Conservation (phyloP, 2,329 filamentous ascomycete genomes). For the Shiraia bambusicola region DNA sequence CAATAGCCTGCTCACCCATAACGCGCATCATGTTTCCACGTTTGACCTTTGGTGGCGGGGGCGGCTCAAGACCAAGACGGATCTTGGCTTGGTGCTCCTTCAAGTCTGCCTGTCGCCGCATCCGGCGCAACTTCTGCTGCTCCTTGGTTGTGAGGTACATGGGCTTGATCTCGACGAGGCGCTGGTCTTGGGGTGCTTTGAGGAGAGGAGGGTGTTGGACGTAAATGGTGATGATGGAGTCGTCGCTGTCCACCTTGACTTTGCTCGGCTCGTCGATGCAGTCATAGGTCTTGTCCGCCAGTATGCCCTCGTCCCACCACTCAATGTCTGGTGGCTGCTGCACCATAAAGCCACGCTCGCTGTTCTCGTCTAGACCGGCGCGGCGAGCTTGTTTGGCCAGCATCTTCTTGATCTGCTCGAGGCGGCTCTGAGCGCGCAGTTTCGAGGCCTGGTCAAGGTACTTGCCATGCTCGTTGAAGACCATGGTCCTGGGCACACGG, state of each 20-base stretch:
- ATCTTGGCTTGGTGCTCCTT: slow-evolving; percentile 98
- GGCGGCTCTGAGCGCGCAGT: slow-evolving; percentile 77
- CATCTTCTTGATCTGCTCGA: slow-evolving; percentile 92
- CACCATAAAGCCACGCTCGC: slow-evolving; percentile 86
- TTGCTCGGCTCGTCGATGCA: slow-evolving; percentile 64
- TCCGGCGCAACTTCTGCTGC: slow-evolving; percentile 84
- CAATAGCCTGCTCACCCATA: slow-evolving; percentile 86
- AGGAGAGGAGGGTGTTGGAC: slow-evolving; percentile 91
- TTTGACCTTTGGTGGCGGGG: slow-evolving; percentile 93
- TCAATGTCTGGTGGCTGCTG: slow-evolving; percentile 84
- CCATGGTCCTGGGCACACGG: slow-evolving; percentile 71
- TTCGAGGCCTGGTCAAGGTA: slow-evolving; percentile 94
- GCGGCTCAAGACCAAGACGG: slow-evolving; percentile 81
- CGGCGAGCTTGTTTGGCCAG: slow-evolving; percentile 86
- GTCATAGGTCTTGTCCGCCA: slow-evolving; percentile 74
- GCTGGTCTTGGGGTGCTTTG: slow-evolving; percentile 87
- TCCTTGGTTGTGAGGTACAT: slow-evolving; percentile 92
- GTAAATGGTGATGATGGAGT: slow-evolving; percentile 85
- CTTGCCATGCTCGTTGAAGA: slow-evolving; percentile 96
- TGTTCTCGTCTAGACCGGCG: slow-evolving; percentile 91
- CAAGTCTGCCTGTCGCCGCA: slow-evolving; percentile 85
- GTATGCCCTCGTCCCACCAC: slow-evolving; percentile 94
- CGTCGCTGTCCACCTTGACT: slow-evolving; percentile 73
- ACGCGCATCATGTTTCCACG: slow-evolving; percentile 98
- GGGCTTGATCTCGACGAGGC: slow-evolving; percentile 75